These are phyloP conservation scores for Ostreobium quekettii DNA, from an alignment of 139 green algal genomes.

Conservation along the genomic window DNA sequence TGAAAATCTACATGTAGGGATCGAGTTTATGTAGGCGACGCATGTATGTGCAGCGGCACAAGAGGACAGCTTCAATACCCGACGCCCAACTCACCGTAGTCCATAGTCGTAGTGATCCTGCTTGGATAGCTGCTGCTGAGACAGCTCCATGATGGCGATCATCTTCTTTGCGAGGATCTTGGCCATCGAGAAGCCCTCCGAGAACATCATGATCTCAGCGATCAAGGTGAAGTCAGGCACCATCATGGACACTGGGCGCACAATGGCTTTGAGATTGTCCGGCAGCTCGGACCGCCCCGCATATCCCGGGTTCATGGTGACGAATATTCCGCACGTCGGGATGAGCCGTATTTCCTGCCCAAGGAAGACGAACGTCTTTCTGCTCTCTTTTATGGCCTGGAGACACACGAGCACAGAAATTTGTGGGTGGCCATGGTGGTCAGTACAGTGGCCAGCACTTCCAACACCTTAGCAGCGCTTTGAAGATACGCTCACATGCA, in stretches of 20 bases:
- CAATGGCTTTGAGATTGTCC: constrained; percentile 66
- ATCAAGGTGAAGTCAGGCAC: constrained; percentile 84
- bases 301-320: constrained; percentile 87
- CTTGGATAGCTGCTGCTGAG: constrained; percentile 78
- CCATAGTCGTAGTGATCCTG: constrained; percentile 84
- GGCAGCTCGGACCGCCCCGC: constrained; percentile 53
- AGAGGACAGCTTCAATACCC: too few species aligned
- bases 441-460: too few species aligned
- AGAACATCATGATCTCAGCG: constrained; percentile 84
- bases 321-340: constrained; percentile 71
- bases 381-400: constrained; percentile 72
- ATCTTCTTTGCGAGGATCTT: constrained; percentile 80
- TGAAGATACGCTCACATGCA: too few species aligned
- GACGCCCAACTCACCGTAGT: constrained; percentile 37
- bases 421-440: too few species aligned
- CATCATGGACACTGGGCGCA: constrained; percentile 83
- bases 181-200: constrained; percentile 66
- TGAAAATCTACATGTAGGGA: too few species aligned
- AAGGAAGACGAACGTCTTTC: constrained; percentile 64
- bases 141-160: constrained; percentile 81
- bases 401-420: not conserved
- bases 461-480: too few species aligned
- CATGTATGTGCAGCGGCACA: too few species aligned
- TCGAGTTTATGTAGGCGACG: too few species aligned
- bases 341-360: constrained; percentile 73